Base-by-base conservation (phyloP, 1,139 yeast genomes). In the Sugiyamaella castrensis region DNA sequence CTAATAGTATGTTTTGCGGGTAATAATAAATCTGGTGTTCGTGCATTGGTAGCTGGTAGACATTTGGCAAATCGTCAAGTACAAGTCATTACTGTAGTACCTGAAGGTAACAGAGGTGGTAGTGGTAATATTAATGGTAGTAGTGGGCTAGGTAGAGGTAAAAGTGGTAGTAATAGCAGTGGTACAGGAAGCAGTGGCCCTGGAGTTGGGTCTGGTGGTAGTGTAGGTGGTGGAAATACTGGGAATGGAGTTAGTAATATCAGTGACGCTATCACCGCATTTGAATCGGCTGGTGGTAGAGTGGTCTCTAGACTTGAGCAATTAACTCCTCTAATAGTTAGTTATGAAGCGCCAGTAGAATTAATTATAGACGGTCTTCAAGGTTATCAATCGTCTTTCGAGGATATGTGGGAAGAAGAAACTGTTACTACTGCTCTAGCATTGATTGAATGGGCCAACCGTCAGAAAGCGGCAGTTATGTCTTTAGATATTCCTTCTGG, bases 401-500 rank as follows among this genome's bases (percentile, higher is more conserved):
- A 75, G 53, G 75, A 71, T 49, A 61, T 77, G 45, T 67, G 74
- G 60, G 77, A 68, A 46, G 80, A 75, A 44, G 84, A 79, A 51
- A 36, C 31, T 19, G 67, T 76, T 28, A 63, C 70, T 28, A 67
- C 68, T 4, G 77, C 79, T n/a, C 58, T 61, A 8, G 62, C 69
- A n/a, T 60, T 84, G 24, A 75, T 87, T 28, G 68, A 68, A 13
- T 89, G 96, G 96, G 79, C 86, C 53, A 71, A 71, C 43, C 76
- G 76, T n/a, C 55, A 55, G 63, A 70, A 70, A 40, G 70, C 76
- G 8, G 76, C 79, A 43, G 70, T 82, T 11, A 70, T 87, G 71
- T 84, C 95, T 0, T 66, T 89, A 27, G 96, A 88, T 60, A 79
- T 87, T 31, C 94, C 96, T 2, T 78, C 91, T 0, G 96, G 96